phyloP scores from a whole-genome alignment of 768 basidiomycete species.

The Suillus americanus region DNA sequence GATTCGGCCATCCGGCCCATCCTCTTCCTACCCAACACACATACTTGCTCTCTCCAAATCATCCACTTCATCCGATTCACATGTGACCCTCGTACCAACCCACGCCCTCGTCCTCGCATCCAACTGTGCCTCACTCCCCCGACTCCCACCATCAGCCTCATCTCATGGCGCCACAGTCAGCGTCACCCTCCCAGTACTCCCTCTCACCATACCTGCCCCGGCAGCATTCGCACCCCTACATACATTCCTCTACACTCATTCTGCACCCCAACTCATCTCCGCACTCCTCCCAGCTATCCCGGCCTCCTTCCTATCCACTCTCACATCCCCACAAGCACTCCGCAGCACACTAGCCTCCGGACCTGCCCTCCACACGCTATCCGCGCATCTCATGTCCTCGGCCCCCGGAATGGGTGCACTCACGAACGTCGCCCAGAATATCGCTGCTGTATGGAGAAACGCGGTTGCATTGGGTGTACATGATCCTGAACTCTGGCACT shows the following conservation, averaged over 20 bases:
- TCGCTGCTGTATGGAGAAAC: conserved; percentile 75
- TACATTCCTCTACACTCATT: conserved; percentile 67
- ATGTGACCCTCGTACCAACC: conserved; percentile 55
- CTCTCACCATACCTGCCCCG: conserved; percentile 63
- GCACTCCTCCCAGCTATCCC: conserved; percentile 42
- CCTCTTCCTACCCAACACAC: conserved; percentile 45
- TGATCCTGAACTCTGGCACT: conserved; percentile 65
- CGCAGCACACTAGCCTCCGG: conserved; percentile 48
- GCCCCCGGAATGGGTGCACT: conserved; percentile 46
- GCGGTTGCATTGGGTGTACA: conserved; percentile 66
- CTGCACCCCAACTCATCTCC: conserved; percentile 47
- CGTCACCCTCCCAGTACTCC: conserved; percentile 58
- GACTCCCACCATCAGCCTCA: conserved; percentile 42
- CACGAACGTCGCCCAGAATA: conserved; percentile 43
- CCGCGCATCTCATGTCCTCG: conserved; percentile 49
- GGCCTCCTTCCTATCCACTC: conserved; percentile 28
- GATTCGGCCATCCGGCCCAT: conserved; percentile 26
- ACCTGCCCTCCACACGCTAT: conserved; percentile 53
- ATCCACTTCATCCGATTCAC: conserved; percentile 29
- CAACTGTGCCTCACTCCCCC: conserved; percentile 64
- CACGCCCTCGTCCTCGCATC: conserved; percentile 72
- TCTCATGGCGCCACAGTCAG: conserved; percentile 34
- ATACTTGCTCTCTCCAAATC: conserved; percentile 45
- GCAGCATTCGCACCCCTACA: conserved; percentile 58
- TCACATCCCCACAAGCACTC: conserved; percentile 30